phyloP scores from a whole-genome alignment of 2,329 filamentous ascomycete genomes.

The Kalaharituber pfeilii region DNA sequence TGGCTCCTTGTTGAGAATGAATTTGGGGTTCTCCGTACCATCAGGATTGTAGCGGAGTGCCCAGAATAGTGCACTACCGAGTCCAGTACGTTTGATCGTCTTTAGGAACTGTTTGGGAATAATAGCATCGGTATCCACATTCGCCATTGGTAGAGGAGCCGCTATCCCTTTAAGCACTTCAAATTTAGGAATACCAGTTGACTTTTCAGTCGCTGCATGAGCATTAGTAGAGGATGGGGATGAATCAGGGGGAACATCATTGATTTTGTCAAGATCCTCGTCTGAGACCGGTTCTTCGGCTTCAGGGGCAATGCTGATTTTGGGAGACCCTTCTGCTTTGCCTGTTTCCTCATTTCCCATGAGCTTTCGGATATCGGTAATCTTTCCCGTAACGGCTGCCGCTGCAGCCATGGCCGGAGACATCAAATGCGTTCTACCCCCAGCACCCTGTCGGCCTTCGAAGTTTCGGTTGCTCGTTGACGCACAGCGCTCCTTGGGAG shows the following conservation, averaged over 20 bases:
- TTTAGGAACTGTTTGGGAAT: constrained; percentile 99
- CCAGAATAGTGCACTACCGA: constrained; percentile 75
- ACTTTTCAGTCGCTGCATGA: constrained; percentile 39
- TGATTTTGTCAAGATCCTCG: constrained; percentile 44
- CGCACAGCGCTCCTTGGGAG: constrained; percentile 81
- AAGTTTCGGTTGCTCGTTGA: constrained; percentile 96
- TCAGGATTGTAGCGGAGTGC: constrained; percentile 60
- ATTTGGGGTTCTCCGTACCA: constrained; percentile 58
- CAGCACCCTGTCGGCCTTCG: constrained; percentile 84
- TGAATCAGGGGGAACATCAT: constrained; percentile 34
- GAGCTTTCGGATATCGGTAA: constrained; percentile 77
- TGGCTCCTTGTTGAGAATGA: constrained; percentile 78
- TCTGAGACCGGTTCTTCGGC: constrained; percentile 43
- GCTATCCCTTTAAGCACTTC: constrained; percentile 68
- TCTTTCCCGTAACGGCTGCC: constrained; percentile 72
- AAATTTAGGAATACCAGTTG: constrained; percentile 63
- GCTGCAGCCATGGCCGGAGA: constrained; percentile 94
- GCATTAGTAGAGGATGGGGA: constrained; percentile 29
- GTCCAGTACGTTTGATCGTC: constrained; percentile 93
- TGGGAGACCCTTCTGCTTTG: constrained; percentile 40
- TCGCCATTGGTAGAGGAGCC: constrained; percentile 47
- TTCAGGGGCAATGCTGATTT: constrained; percentile 42
- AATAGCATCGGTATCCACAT: constrained; percentile 97
- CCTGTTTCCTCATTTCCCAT: constrained; percentile 37
- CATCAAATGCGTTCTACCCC: constrained; percentile 84